Base-by-base conservation (phyloP, 2,329 filamentous ascomycete genomes). In the Cladosporium sp. region DNA sequence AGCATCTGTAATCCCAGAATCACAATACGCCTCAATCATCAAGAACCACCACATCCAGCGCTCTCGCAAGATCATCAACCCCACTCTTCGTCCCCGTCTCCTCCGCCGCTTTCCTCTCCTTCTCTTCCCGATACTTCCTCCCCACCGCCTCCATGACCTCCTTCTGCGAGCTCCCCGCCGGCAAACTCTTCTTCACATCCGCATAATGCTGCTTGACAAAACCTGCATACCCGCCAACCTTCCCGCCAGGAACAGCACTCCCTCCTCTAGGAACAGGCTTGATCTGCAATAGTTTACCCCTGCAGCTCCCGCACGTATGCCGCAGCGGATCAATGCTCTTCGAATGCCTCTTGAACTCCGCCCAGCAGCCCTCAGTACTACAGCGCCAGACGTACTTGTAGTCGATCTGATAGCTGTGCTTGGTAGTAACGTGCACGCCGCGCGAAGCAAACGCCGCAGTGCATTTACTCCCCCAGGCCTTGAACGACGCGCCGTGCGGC, bases 361-460 rank as follows among this genome's bases (percentile, higher is more conserved):
- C 79, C 0, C 81, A 84, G 74, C 95, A 98, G 14, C 43, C 76
- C 16, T 72, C 69, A 46, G 70, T 70, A 13, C 36, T 79, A 75
- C 94, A 98, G 49, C 85, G 82, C 94, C 95, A 98, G 23, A 93
- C 80, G 75, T 94, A 99, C 80, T 94, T 96, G 81, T 92, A 97
- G 71, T 93, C 90, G 73, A 98, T 98, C 58, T 89, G 86, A 76
- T 97, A 99, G 34, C 82, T 86, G 78, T 99, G 94, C 74, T 91
- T 96, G 0, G 93, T 97, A 1, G 93, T 97, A 23, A 98, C 92
- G 36, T 89, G 80, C 51, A 97, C 79, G 4, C 87, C 89, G 2
- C 86, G 82, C 34, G 25, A 26, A 2, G 80, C 83, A 70, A 93
- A 91, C 0, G 82, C 82, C 2, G 69, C 70, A 80, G 86, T 77